These are phyloP conservation scores for Botryosphaeria dothidea DNA, from an alignment of 2,329 filamentous ascomycete genomes.

Conservation along the genomic window DNA sequence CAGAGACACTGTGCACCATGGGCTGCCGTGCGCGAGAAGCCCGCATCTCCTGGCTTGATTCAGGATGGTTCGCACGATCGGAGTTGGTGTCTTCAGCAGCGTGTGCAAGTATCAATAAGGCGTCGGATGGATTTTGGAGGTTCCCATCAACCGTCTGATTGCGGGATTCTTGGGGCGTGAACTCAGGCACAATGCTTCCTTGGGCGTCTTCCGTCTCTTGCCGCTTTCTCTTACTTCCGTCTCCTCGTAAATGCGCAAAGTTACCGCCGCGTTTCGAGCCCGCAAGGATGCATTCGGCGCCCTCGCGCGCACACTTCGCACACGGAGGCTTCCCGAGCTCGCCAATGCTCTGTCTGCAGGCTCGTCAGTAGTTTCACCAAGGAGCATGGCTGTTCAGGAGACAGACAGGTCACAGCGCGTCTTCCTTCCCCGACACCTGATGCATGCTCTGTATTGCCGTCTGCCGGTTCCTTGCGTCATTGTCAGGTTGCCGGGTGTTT, in stretches of 20 bases:
- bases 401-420: slow-evolving; percentile 15
- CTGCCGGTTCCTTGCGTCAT: slow-evolving; percentile 19
- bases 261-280: slow-evolving; percentile 17
- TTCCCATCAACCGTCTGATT: not conserved
- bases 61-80: not conserved
- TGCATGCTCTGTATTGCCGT: slow-evolving; percentile 19
- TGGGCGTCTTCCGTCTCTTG: not conserved
- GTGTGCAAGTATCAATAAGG: slow-evolving; percentile 17
- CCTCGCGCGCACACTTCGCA: slow-evolving; percentile 18
- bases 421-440: slow-evolving; percentile 16
- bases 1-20: not conserved
- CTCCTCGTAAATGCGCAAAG: slow-evolving; percentile 10
- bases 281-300: slow-evolving; percentile 11
- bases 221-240: not conserved
- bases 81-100: slow-evolving; percentile 15
- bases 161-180: not conserved
- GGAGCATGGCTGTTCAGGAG: not conserved
- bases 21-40: not conserved
- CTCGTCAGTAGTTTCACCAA: not conserved
- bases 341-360: slow-evolving; percentile 2
- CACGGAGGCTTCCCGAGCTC: slow-evolving; percentile 19
- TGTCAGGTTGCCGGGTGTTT: not conserved
- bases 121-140: slow-evolving; percentile 19
- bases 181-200: no score
- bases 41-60: not conserved